phyloP scores from a whole-genome alignment of 768 basidiomycete genomes.

The Rossbeevera mucosa region DNA sequence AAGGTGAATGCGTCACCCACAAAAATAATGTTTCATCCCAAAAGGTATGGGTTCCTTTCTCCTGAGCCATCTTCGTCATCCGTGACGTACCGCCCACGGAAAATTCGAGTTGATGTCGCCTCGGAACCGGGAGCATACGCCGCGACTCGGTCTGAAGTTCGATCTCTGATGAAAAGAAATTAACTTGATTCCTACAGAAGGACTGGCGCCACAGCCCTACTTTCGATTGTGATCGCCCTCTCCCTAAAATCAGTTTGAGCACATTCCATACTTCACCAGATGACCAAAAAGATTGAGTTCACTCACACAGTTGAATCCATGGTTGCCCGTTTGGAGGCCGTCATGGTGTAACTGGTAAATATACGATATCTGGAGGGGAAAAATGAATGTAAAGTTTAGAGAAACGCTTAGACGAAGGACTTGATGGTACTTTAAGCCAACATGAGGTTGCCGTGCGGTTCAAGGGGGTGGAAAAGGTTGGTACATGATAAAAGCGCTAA shows the following conservation, averaged over 20 bases:
- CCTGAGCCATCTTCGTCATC: neutral
- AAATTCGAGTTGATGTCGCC: neutral
- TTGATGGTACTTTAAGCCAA: neutral
- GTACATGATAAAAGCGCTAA: neutral
- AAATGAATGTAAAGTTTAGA: neutral
- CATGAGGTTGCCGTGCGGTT: neutral
- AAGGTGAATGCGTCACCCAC: neutral
- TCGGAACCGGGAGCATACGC: neutral
- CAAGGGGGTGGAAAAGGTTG: neutral
- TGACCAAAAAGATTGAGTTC: neutral
- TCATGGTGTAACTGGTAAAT: neutral
- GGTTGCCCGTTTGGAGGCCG: neutral
- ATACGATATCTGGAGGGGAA: neutral
- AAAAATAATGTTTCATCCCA: neutral
- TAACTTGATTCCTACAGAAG: neutral
- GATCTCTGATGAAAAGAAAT: neutral
- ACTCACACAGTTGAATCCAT: neutral
- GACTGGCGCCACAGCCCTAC: neutral
- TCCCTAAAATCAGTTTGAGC: neutral
- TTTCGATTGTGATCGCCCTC: constrained; percentile 1
- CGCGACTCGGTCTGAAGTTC: neutral
- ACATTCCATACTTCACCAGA: too few relatives aligned
- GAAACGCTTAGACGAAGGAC: neutral
- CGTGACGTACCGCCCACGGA: neutral
- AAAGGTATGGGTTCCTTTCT: neutral